Conservation (phyloP, 208 protist species). For the Blechomonas ayalai region DNA sequence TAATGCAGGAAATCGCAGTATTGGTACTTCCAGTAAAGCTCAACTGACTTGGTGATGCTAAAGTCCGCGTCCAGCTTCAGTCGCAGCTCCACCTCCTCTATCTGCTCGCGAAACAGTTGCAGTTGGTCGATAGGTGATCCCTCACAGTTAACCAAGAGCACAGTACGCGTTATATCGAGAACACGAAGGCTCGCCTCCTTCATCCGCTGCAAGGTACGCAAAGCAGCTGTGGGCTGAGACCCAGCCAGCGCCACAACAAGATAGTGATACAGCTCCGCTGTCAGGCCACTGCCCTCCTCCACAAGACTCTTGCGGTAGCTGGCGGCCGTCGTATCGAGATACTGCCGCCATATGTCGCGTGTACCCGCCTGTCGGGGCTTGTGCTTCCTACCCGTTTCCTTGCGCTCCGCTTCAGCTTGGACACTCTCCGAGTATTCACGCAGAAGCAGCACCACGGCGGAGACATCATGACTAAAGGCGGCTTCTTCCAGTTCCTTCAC, state of each 20-base stretch:
- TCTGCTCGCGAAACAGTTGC: conserved; percentile 50
- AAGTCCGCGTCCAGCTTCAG: conserved; percentile 44
- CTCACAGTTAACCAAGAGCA: conserved; percentile 41
- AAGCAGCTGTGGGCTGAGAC: conserved; percentile 51
- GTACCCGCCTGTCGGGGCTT: conserved; percentile 2
- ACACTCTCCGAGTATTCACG: conserved; percentile 48
- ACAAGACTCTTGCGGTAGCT: conserved; percentile 49
- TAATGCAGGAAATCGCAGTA: conserved; percentile 76
- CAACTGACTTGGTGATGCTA: conserved; percentile 39
- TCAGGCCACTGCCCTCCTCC: conserved; percentile 38
- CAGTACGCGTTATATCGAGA: conserved; percentile 68
- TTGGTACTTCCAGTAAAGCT: conserved; percentile 81
- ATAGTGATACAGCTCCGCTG: conserved; percentile 87
- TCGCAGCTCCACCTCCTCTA: conserved; percentile 35
- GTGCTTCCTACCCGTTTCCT: conserved; percentile 9
- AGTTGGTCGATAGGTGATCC: conserved; percentile 35
- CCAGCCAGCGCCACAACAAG: conserved; percentile 51
- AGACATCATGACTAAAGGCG: conserved; percentile 24
- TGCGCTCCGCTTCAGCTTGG: conserved; percentile 29
- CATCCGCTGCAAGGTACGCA: conserved; percentile 73
- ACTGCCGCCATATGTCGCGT: conserved; percentile 48
- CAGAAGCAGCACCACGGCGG: conserved; percentile 40
- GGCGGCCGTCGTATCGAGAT: conserved; percentile 32
- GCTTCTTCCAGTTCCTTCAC: conserved; percentile 35
- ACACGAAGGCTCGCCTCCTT: conserved; percentile 39